phyloP scores from a whole-genome alignment of 345 rosid species.

The Camelina laxa region DNA sequence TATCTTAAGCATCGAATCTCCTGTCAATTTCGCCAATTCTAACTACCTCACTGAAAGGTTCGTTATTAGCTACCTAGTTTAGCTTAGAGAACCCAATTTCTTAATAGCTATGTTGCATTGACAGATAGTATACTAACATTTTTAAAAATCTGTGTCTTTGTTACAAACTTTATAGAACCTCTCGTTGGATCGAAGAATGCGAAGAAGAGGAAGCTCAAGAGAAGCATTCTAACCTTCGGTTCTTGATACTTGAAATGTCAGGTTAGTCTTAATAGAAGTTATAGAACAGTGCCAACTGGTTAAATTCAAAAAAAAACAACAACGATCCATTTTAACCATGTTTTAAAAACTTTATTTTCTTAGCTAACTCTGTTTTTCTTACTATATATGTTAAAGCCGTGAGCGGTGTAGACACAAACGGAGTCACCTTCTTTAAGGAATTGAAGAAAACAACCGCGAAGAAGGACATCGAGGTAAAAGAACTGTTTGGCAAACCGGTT shows the following conservation, averaged over 20 bases:
- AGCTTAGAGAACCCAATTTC: not conserved
- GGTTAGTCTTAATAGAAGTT: conserved; percentile 43
- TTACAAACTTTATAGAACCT: conserved; percentile 48
- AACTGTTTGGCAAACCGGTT: conserved; percentile 9
- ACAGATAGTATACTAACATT: conserved; percentile 5
- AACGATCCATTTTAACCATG: not conserved
- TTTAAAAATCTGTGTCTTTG: conserved; percentile 2
- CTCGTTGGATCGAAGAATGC: conserved; percentile 87
- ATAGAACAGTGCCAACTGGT: not conserved
- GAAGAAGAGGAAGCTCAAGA: conserved; percentile 61
- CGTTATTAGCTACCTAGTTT: not conserved
- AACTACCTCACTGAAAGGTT: conserved; percentile 90
- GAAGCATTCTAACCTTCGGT: conserved; percentile 57
- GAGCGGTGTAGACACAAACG: conserved; percentile 84
- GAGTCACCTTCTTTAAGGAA: conserved; percentile 69
- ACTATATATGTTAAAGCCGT: conserved; percentile 56
- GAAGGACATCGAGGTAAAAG: conserved; percentile 60
- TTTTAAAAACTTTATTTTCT: not conserved
- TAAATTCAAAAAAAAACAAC: not conserved
- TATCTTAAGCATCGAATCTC: conserved; percentile 77
- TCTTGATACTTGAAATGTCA: conserved; percentile 75
- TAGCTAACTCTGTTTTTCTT: conserved; percentile 1
- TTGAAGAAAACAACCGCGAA: conserved; percentile 63
- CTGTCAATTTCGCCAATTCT: conserved; percentile 86
- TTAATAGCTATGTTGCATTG: not conserved